phyloP scores from a whole-genome alignment of 495 filamentous ascomycete genomes.

The Hypoxylon perforatum region DNA sequence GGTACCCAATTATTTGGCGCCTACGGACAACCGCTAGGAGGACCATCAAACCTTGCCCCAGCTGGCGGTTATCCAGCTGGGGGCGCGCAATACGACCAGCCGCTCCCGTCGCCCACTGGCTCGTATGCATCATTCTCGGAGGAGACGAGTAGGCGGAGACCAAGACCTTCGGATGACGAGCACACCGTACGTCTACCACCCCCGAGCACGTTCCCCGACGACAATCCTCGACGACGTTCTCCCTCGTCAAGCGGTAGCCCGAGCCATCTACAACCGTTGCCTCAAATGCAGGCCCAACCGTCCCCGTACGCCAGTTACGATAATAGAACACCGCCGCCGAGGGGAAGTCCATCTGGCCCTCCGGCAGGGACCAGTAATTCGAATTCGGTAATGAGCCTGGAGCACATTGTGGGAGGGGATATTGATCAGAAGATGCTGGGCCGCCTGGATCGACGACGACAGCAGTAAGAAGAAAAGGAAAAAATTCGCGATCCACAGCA shows the following conservation, averaged over 20 bases:
- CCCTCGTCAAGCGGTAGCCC: constrained; percentile 56
- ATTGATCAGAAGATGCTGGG: constrained; percentile 61
- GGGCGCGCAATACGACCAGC: constrained; percentile 47
- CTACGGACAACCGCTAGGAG: constrained; percentile 59
- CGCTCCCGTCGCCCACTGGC: constrained; percentile 49
- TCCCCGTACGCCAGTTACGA: constrained; percentile 39
- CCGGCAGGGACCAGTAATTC: constrained; percentile 38
- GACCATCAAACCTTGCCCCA: constrained; percentile 33
- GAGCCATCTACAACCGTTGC: constrained; percentile 50
- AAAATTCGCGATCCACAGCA: constrained; percentile 9
- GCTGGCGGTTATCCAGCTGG: constrained; percentile 43
- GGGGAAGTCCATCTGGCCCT: constrained; percentile 40
- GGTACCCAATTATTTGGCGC: constrained; percentile 60
- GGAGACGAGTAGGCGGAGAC: constrained; percentile 46
- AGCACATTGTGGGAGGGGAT: constrained; percentile 53
- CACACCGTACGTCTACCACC: constrained; percentile 57
- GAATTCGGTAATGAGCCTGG: constrained; percentile 58
- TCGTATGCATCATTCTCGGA: constrained; percentile 46
- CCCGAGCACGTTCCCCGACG: constrained; percentile 55
- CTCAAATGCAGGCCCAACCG: constrained; percentile 43
- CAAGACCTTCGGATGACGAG: constrained; percentile 55
- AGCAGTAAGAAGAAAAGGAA: too few relatives aligned
- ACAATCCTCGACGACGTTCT: constrained; percentile 58
- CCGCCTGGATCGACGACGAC: constrained; percentile 42
- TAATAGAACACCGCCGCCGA: constrained; percentile 40